phyloP scores from a whole-genome alignment of 257 asterid genomes.

The Rubia yunnanensis region DNA sequence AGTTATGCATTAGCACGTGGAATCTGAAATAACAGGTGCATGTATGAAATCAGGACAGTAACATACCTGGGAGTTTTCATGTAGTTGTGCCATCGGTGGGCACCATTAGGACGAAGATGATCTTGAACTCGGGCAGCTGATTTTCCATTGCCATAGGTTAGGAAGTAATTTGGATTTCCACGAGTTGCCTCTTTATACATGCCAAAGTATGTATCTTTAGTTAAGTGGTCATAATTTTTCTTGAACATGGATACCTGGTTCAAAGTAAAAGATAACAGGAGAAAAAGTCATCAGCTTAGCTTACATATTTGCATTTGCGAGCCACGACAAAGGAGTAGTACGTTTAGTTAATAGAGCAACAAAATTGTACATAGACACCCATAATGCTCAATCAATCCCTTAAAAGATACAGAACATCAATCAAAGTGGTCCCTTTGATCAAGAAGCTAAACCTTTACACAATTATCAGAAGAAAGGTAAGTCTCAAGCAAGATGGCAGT shows the following conservation, averaged over 20 bases:
- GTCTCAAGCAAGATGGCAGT: not conserved
- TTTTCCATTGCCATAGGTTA: conserved; percentile 63
- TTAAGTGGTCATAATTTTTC: conserved; percentile 56
- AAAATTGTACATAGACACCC: not conserved
- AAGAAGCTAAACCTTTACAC: not conserved
- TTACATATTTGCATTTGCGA: not conserved
- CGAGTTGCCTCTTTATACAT: conserved; percentile 43
- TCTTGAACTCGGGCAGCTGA: conserved; percentile 68
- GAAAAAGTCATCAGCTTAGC: not conserved
- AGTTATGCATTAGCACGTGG: not conserved
- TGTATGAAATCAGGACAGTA: not conserved
- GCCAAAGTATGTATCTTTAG: conserved; percentile 37
- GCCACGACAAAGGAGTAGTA: not conserved
- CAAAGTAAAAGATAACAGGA: not conserved
- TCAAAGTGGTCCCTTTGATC: not conserved
- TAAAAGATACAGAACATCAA: not conserved
- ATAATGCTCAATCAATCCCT: not conserved
- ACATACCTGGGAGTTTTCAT: conserved; percentile 56
- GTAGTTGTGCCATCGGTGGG: conserved; percentile 74
- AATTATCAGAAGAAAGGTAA: not conserved
- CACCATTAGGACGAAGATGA: conserved; percentile 72
- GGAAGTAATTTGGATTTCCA: conserved; percentile 54
- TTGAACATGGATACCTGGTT: conserved; percentile 61
- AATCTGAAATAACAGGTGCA: not conserved
- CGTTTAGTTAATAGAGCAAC: not conserved